These are phyloP conservation scores for Mycena latifolia DNA, from an alignment of 768 basidiomycete genomes.

Conservation along the genomic window DNA sequence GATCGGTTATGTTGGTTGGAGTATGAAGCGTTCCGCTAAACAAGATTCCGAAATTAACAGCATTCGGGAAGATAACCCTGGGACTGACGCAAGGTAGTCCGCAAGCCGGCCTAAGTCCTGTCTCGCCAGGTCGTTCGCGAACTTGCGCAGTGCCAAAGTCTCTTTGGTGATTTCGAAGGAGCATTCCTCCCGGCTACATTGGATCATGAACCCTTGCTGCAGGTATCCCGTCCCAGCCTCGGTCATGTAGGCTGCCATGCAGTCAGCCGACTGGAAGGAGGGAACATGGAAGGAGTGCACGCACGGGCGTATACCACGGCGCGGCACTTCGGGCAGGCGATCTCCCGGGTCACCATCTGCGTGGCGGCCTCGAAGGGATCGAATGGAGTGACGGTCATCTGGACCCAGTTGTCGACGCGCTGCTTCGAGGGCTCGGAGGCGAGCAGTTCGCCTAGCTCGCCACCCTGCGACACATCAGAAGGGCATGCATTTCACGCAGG, in stretches of 20 bases:
- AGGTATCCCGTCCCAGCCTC: constrained; percentile 60
- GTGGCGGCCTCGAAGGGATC: constrained; percentile 34
- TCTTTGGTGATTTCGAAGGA: constrained; percentile 54
- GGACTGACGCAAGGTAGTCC: constrained; percentile 46
- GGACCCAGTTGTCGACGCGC: constrained; percentile 36
- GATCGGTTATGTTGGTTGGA: constrained; percentile 42
- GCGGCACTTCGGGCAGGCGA: constrained; percentile 47
- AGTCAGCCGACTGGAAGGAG: neutral
- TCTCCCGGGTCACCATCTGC: constrained; percentile 29
- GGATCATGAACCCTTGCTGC: constrained; percentile 52
- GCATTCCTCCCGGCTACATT: constrained; percentile 51
- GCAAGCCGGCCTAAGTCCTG: constrained; percentile 33
- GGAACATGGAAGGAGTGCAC: constrained; percentile 21
- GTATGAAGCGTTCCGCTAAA: constrained; percentile 51
- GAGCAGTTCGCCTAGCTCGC: constrained; percentile 12
- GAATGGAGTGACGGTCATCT: constrained; percentile 36
- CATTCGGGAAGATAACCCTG: neutral
- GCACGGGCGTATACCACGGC: constrained; percentile 41
- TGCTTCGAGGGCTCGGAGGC: constrained; percentile 19
- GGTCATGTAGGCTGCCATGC: constrained; percentile 53
- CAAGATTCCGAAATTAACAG: neutral
- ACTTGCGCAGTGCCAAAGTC: constrained; percentile 55
- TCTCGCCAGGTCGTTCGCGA: constrained; percentile 53
- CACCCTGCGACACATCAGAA: constrained; percentile 9
- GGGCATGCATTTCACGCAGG: neutral